A percentile compares a stretch with the other conserved stretches of the same genome.
Conservation (phyloP, 1,139 yeast genomes). For the Yamadazyma blattariae region DNA sequence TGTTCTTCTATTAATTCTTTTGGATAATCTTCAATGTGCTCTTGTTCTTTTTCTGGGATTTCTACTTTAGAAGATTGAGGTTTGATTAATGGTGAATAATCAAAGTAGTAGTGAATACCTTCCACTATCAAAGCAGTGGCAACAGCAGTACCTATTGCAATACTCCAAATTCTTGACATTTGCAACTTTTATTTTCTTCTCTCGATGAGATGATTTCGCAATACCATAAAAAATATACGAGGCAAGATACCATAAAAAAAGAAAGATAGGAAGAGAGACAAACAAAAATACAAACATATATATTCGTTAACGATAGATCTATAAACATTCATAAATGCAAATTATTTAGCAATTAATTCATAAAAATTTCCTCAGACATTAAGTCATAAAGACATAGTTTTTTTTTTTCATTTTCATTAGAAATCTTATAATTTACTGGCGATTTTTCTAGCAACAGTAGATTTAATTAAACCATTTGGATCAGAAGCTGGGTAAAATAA, state of each 20-base stretch:
- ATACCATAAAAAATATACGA: no score
- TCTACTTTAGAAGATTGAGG: no score
- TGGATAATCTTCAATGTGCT: constrained; percentile 35
- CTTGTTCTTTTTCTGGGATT: background rate
- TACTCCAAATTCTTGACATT: constrained; percentile 18
- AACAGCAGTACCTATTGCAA: constrained; percentile 35
- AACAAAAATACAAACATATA: no score
- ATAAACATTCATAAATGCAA: background rate
- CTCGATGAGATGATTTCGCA: constrained; percentile 4
- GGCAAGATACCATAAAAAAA: no score
- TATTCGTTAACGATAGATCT: no score
- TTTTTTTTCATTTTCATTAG: no score
- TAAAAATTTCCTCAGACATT: no score
- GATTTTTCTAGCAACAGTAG: constrained; percentile 69
- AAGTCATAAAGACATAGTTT: no score
- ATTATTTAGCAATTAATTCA: no score
- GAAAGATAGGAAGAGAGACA: no score
- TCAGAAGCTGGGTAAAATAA: constrained; percentile 87
- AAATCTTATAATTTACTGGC: constrained; percentile 34
- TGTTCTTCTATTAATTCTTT: constrained; percentile 86
- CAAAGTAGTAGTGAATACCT: constrained; percentile 29
- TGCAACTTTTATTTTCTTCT: background rate
- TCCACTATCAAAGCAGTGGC: constrained; percentile 43
- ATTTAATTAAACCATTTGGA: constrained; percentile 88
- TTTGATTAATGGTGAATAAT: constrained; percentile 4